These are phyloP conservation scores for Pseudogymnoascus destructans DNA, from an alignment of 2,329 filamentous ascomycete genomes.

Conservation along the genomic window DNA sequence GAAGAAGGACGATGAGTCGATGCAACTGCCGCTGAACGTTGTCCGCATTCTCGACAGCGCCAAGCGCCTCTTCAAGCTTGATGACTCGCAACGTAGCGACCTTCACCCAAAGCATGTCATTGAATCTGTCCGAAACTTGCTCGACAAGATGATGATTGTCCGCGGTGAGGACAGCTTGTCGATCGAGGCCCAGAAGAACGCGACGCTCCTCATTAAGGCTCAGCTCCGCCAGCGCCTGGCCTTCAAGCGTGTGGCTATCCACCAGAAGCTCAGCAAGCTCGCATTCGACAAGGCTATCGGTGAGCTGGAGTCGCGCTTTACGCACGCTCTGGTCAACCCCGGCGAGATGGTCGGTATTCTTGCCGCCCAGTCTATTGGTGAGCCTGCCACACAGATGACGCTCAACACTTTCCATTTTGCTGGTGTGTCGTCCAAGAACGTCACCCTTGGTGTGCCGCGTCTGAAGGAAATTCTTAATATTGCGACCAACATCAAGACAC, in stretches of 20 bases:
- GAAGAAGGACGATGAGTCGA: constrained; percentile 66
- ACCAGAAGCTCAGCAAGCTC: constrained; percentile 76
- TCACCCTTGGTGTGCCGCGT: constrained; percentile 95
- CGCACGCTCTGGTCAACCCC: constrained; percentile 71
- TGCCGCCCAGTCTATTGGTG: constrained; percentile 95
- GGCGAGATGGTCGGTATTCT: constrained; percentile 99
- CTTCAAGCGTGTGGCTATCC: constrained; percentile 81
- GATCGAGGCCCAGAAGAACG: constrained; percentile 71
- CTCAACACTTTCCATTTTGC: constrained; percentile 99
- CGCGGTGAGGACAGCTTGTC: constrained; percentile 76
- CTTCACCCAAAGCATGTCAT: constrained; percentile 81
- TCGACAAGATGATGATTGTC: constrained; percentile 71
- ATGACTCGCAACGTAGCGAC: constrained; percentile 74
- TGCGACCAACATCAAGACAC: constrained; percentile 95
- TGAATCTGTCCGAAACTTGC: constrained; percentile 58
- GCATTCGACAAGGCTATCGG: constrained; percentile 88
- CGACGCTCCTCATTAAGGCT: constrained; percentile 85
- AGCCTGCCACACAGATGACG: constrained; percentile 98
- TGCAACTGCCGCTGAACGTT: constrained; percentile 88
- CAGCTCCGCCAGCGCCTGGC: constrained; percentile 79
- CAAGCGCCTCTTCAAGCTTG: constrained; percentile 81
- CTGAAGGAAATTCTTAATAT: constrained; percentile 99
- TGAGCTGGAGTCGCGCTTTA: constrained; percentile 80
- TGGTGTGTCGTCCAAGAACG: constrained; percentile 99
- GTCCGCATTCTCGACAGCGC: constrained; percentile 82